Evolutionary conservation across 1,284 basidiomycete genomes (phyloP), one percentile per base, ranked within the genome.

Genomic region (Irpex rosettiformis): DNA sequence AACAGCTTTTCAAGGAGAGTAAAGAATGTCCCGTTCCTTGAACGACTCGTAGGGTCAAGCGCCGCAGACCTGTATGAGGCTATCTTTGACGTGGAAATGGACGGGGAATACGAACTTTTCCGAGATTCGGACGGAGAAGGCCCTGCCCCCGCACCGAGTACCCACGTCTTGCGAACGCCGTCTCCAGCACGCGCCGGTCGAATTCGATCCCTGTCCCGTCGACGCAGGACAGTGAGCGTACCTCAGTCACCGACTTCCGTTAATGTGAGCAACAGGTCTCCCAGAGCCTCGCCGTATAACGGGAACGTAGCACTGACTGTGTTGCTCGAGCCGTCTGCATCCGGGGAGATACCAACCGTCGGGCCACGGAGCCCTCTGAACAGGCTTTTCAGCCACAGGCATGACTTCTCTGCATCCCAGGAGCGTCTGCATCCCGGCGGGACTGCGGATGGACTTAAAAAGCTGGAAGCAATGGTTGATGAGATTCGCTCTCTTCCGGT

Each of bases 51-150:
- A 25, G 87, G 90, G 8, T 81, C 85, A 2, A 75, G 81, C 13
- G 78, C 83, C 10, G 79, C 78, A 55, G 83, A 88, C 60, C 65
- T 93, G 11, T 86, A 88, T 66, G 87, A 88, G 49, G 88, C 87
- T 1, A 88, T 93, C 52, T 91, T 93, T 67, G 87, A 89, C 58
- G 79, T 88, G 2, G 85, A 90, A 24, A 66, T 80, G 22, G 72
- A 77, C 10, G 74, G 79, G 33, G 81, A 82, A 16, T 65, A 69
- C 11, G 62, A 67, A 21, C 68, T 71, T 11, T 73, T 75, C 60
- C 74, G 75, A 33, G 80, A 77, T 43, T 72, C 81, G 5, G 83
- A 85, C 57, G 74, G 75, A 2, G 83, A 82, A 40, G 74, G 73
- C 6, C 79, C 78, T 24, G 29, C 76, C 72, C 18, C 33, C 27